Evolutionary conservation across 768 basidiomycete genomes (phyloP).

Genomic region (Lentinula boryana): DNA sequence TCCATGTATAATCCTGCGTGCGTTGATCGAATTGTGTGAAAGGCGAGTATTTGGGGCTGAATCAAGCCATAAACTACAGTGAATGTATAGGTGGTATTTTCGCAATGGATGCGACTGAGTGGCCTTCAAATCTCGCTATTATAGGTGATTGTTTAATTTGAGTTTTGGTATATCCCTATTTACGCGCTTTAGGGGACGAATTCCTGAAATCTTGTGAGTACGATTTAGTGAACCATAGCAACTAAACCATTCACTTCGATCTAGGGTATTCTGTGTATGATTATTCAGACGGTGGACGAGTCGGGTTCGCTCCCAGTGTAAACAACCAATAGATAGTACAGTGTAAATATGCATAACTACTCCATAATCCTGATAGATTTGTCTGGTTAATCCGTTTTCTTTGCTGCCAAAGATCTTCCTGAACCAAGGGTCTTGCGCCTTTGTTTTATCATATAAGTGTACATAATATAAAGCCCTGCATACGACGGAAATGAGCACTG

Average conservation of each 20-base stretch:
- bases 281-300: constrained; percentile 43
- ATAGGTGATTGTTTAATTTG: constrained; percentile 33
- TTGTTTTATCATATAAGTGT: constrained; percentile 50
- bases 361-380: not conserved
- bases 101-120: constrained; percentile 30
- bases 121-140: constrained; percentile 51
- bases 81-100: constrained; percentile 55
- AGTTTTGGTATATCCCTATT: not conserved
- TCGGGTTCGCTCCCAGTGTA: constrained; percentile 54
- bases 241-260: not conserved
- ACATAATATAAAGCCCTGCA: constrained; percentile 45
- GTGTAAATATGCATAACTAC: not conserved
- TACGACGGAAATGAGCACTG: not conserved
- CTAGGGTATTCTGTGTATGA: constrained; percentile 60
- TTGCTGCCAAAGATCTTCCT: constrained; percentile 12
- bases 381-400: constrained; percentile 8
- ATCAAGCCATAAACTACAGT: constrained; percentile 18
- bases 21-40: not conserved
- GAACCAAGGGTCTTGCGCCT: constrained; percentile 37
- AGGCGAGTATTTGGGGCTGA: not conserved
- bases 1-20: not conserved
- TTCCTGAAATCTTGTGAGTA: constrained; percentile 64
- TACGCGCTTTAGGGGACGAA: constrained; percentile 35
- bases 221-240: not conserved
- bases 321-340: constrained; percentile 28